Evolutionary conservation across 2,329 filamentous ascomycete genomes (phyloP).

Genomic region (Ascochyta pisi): DNA sequence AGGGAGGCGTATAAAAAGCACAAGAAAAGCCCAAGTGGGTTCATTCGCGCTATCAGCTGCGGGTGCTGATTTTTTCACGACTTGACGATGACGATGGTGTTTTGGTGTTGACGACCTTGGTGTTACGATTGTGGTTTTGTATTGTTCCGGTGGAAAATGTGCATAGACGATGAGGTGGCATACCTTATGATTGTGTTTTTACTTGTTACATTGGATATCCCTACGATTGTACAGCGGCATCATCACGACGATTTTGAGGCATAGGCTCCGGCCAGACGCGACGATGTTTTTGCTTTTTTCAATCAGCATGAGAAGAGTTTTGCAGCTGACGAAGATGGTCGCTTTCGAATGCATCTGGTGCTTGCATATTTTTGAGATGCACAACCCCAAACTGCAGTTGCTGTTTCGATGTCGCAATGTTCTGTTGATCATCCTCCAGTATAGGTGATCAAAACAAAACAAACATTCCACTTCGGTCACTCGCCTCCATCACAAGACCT

Average conservation of each 20-base stretch:
- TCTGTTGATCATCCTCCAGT: too few species aligned
- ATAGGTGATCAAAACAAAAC: slow-evolving; percentile 1
- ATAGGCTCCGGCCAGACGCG: slow-evolving; percentile 3
- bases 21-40: slow-evolving; percentile 33
- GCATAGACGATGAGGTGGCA: background rate
- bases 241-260: background rate
- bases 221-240: slow-evolving; percentile 8
- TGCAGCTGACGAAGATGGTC: background rate
- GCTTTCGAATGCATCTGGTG: background rate
- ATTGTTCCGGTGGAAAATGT: slow-evolving; percentile 3
- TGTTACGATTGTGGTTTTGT: slow-evolving; percentile 1
- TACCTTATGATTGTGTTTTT: slow-evolving; percentile 2
- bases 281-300: slow-evolving; percentile 2
- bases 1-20: slow-evolving; percentile 27
- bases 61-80: slow-evolving; percentile 18
- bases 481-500: background rate
- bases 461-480: slow-evolving; percentile 9
- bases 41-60: slow-evolving; percentile 45
- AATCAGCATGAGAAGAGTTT: background rate
- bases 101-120: slow-evolving; percentile 4
- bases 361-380: background rate
- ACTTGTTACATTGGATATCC: background rate
- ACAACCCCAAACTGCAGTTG: too few species aligned
- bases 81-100: slow-evolving; percentile 2
- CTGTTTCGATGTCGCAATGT: background rate